phyloP scores from a whole-genome alignment of 1,139 yeast genomes.

The Pneumocystis oryctolagi region DNA sequence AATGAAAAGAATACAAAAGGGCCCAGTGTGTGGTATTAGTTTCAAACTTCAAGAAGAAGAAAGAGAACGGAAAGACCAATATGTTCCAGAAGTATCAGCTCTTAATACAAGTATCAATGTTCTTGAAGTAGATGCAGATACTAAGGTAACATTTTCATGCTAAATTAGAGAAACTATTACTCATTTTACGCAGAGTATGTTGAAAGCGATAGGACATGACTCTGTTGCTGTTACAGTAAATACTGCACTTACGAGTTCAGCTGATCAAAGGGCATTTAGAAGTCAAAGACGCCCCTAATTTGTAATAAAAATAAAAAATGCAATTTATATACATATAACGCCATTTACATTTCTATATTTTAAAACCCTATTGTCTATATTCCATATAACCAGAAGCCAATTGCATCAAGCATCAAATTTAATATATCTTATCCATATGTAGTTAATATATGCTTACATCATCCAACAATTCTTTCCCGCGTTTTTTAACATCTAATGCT shows the following conservation, averaged over 20 bases:
- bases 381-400: not conserved
- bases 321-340: not conserved
- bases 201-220: slow-evolving; percentile 82
- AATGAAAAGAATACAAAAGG: slow-evolving; percentile 99
- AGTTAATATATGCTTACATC: not conserved
- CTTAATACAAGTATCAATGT: slow-evolving; percentile 94
- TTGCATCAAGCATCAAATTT: not conserved
- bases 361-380: not conserved
- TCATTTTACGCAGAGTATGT: slow-evolving; percentile 35
- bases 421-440: not conserved
- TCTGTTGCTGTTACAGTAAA: slow-evolving; percentile 59
- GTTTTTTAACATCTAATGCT: slow-evolving; percentile 1
- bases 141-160: slow-evolving; percentile 38
- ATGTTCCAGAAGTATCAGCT: slow-evolving; percentile 99
- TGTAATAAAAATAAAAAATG: not conserved
- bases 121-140: slow-evolving; percentile 95
- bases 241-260: not conserved
- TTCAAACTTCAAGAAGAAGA: slow-evolving; percentile 99
- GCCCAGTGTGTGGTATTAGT: slow-evolving; percentile 99
- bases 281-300: not conserved
- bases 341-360: not conserved
- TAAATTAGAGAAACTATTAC: not conserved
- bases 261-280: not conserved
- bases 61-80: slow-evolving; percentile 99
- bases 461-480: not conserved